Evolutionary conservation across 1,284 basidiomycete genomes (phyloP), one percentile per base, ranked within the genome.

Genomic region (Cutaneotrichosporon sp.): DNA sequence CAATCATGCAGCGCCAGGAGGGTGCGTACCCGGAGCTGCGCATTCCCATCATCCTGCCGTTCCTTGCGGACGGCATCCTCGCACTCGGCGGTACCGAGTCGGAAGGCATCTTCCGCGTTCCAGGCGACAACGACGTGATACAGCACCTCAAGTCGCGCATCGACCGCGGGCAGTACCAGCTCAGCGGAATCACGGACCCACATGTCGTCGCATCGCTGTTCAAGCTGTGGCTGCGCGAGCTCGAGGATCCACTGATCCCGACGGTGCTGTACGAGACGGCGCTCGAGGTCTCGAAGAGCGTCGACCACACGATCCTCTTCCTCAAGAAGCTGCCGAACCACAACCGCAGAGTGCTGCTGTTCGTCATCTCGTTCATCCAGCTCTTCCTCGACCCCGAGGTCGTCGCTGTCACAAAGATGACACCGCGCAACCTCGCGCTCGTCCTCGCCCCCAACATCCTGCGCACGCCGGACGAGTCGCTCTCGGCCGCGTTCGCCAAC

Each of bases 211-310:
- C 91, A 5, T 91, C 89, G 2, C 81, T 94, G 51, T 84, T 95
- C 79, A 95, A 97, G 80, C 84, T 95, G 9, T 97, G 92, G 92
- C 83, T 95, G 14, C 85, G 93, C 51, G 93, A 97, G 77, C 85
- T 95, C 18, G 86, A 87, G 70, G 89, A 93, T 67, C 93, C 93
- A 13, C 83, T 95, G 50, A 85, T 97, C 22, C 93, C 93, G 3
- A 85, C 88, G 60, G 56, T 67, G 10, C 53, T 76, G 38, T 91
- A 92, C 75, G 91, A 91, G 73, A 87, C 91, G 58, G 85, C 85
- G 25, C 84, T 85, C 60, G 69, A 71, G 11, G 74, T 75, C 11
- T 84, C 89, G 4, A 81, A 84, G 56, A 85, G 89, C 51, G 84
- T 88, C 0, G 82, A 84, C 22, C 84, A 86, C 22, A 90, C 88